Base-by-base conservation (phyloP, 1,284 basidiomycete species). In the Puccinia horiana region DNA sequence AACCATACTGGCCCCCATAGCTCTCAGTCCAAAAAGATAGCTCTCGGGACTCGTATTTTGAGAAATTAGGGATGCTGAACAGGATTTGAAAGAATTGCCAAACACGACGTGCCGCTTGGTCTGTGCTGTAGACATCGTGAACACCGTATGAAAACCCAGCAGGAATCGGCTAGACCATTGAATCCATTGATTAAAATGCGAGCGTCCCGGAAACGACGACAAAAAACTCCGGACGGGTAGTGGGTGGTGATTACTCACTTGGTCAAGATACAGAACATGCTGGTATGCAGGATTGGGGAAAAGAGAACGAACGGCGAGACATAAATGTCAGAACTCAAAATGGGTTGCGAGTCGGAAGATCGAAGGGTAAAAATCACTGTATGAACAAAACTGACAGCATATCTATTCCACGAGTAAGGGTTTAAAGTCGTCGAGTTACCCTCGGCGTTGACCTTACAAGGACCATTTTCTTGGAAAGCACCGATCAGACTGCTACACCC, bases 181-280 rank as follows among this genome's bases (percentile, higher is more conserved):
- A 23, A 23, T 44, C 58, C 23, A 32, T 16, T 42, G 18, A 70
- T 29, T 18, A 44, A 72, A 20, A 3, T 20, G 11, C 23, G 6
- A 32, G 40, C 2, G 44, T 29, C 11, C 32, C 47, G n/a, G 16
- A 18, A 29, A 47, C 5, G 0, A 47, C 18, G 20, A 2, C 40
- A 16, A 47, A 69, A 2, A 11, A 44, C 6, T 42, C 65, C 12
- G 42, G 23, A 9, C 1, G 12, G 35, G 16, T 9, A 12, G 49
- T 18, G 49, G 18, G 42, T 44, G 37, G 23, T 42, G 16, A 6
- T 26, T 26, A 20, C 73, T 82, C 29, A 82, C 81, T 70, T 92
- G 92, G 85, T 93, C 92, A 75, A 93, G 91, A 85, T 92, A 93
- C 69, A 93, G 91, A 91, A 91, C 89, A 85, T 92, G 91, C 81